These are phyloP conservation scores for Claviceps sp. DNA, from an alignment of 2,329 filamentous ascomycete genomes.

Conservation along the genomic window DNA sequence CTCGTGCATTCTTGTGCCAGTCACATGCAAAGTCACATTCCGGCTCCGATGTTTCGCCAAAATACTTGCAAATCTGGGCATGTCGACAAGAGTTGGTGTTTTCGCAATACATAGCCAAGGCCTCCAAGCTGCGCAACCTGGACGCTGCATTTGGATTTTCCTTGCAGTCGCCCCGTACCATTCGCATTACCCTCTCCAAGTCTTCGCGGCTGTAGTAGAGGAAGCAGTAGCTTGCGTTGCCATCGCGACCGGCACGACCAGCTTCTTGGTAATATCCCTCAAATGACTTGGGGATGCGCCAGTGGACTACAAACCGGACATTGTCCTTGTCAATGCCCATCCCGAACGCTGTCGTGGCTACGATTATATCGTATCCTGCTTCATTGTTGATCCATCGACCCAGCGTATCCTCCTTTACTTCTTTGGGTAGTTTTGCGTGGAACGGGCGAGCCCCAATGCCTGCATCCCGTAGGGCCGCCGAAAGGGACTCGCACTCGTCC, in stretches of 20 bases:
- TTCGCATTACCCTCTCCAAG: conserved; percentile 54
- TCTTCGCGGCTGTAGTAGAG: conserved; percentile 87
- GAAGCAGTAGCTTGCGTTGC: conserved; percentile 74
- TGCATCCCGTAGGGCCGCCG: conserved; percentile 49
- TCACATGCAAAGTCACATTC: conserved; percentile 65
- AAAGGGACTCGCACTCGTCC: conserved; percentile 60
- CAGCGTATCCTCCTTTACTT: conserved; percentile 58
- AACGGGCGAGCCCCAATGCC: conserved; percentile 64
- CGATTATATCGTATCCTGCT: conserved; percentile 75
- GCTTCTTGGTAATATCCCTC: conserved; percentile 96
- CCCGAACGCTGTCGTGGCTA: conserved; percentile 89
- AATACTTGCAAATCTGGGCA: conserved; percentile 60
- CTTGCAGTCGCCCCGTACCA: conserved; percentile 35
- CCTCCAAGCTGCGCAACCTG: conserved; percentile 48
- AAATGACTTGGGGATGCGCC: conserved; percentile 86
- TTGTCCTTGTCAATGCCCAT: conserved; percentile 98
- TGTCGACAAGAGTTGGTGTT: conserved; percentile 62
- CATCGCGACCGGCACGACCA: conserved; percentile 79
- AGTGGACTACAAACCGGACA: conserved; percentile 89
- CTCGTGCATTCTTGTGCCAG: conserved; percentile 56
- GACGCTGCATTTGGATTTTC: conserved; percentile 31
- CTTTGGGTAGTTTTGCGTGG: conserved; percentile 54
- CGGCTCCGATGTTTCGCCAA: conserved; percentile 49
- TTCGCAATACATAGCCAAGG: conserved; percentile 73
- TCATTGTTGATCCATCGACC: conserved; percentile 59